Percentiles rank a stretch among this genome's conserved stretches.
Evolutionary conservation across 306 rosid species (phyloP).

Genomic region (Glycyrrhiza uralensis): DNA sequence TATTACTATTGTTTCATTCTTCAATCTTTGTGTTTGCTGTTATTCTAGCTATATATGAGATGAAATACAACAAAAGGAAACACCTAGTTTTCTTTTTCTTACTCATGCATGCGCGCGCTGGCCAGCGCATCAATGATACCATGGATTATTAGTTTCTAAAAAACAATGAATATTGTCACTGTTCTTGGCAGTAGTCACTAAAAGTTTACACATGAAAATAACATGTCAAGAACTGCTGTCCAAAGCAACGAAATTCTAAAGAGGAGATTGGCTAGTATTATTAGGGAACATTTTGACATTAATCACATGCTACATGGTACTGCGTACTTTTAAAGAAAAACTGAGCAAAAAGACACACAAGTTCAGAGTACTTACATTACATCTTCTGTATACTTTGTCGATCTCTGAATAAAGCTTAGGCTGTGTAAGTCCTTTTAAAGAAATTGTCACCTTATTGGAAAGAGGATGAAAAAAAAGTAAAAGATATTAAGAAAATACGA

Average conservation of each 20-base stretch:
- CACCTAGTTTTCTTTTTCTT: background rate
- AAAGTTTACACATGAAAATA: constrained; percentile 22
- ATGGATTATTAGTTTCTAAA: constrained; percentile 1
- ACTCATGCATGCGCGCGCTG: constrained; percentile 22
- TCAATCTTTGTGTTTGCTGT: background rate
- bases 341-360: constrained; percentile 7
- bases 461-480: background rate
- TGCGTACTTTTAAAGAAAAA: constrained; percentile 20
- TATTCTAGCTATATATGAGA: constrained; percentile 14
- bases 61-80: background rate
- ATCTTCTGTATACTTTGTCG: constrained; percentile 20
- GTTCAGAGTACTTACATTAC: constrained; percentile 29
- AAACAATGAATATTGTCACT: background rate
- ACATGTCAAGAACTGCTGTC: constrained; percentile 2
- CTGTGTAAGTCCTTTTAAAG: background rate
- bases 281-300: constrained; percentile 11
- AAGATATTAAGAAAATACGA: background rate
- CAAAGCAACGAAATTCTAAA: constrained; percentile 13
- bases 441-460: background rate
- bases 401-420: constrained; percentile 25
- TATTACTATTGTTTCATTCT: background rate
- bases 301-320: constrained; percentile 2
- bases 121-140: constrained; percentile 1
- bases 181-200: background rate
- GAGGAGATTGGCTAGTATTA: background rate